phyloP scores from a whole-genome alignment of 164 flowering plant genomes.

The Cinnamomum micranthum region DNA sequence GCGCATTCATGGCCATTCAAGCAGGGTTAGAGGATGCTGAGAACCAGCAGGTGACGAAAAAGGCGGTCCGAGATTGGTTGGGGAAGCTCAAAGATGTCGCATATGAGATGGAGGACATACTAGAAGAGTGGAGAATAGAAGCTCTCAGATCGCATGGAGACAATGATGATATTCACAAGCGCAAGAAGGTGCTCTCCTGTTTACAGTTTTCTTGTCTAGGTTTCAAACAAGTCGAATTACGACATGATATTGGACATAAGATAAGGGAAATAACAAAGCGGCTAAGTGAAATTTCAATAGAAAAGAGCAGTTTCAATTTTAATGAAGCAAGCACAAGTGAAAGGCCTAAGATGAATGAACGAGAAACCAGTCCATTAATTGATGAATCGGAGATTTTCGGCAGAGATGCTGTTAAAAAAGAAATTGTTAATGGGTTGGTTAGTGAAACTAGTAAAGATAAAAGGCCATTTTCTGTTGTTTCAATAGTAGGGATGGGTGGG shows the following conservation, averaged over 20 bases:
- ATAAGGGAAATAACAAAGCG: conserved; percentile 2
- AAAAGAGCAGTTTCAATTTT: background rate
- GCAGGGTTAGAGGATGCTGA: conserved; percentile 1
- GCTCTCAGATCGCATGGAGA: background rate
- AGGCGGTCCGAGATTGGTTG: background rate
- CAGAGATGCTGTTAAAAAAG: background rate
- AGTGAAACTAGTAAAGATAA: conserved; percentile 2
- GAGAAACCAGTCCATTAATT: background rate
- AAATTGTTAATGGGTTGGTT: conserved; percentile 1
- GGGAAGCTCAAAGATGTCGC: background rate
- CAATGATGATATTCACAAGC: background rate
- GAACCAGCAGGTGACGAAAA: background rate
- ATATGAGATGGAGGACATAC: conserved; percentile 3
- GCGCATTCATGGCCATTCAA: conserved; percentile 1
- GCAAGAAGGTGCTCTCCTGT: background rate
- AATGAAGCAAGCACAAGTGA: background rate
- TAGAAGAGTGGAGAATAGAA: conserved; percentile 2
- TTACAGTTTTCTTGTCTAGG: background rate
- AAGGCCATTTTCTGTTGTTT: background rate
- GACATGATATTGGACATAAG: conserved; percentile 1
- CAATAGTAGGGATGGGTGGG: conserved; percentile 20
- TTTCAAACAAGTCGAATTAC: background rate
- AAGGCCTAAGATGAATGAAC: background rate
- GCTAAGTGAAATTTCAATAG: background rate
- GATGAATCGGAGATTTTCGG: conserved; percentile 5